Evolutionary conservation across 176 grass and related monocot species (phyloP), one percentile per base, ranked within the genome.

Genomic region (Lolium rigidum): DNA sequence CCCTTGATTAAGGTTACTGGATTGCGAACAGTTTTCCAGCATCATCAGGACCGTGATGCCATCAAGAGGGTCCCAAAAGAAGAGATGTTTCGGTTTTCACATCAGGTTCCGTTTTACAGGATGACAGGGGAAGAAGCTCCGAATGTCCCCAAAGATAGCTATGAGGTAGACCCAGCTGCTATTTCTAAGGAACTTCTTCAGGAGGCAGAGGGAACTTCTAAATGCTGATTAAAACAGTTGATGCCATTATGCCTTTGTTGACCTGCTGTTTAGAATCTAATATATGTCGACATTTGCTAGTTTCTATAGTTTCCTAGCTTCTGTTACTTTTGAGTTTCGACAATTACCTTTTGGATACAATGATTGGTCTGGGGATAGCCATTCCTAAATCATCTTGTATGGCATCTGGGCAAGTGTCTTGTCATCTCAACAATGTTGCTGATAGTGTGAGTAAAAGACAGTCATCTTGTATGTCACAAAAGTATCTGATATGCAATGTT

Each of bases 71-170:
- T 93, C 46, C 85, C 80, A 57, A 93, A 85, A 80, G 88, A 82
- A 59, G 88, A 93, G 77, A 93, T 93, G 91, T 93, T 93, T 74
- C 81, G 82, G 35, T 93, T 93, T 85, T 93, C 91, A 60, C 91
- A 93, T 58, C 85, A 90, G 75, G 91, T 93, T 12, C 91, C 91
- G 20, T 90, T 84, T 26, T 93, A 93, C 70, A 90, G 57, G 73
- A 83, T 93, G 85, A 60, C 84, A 74, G 91, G 85, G 15, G 85
- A 90, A 87, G 91, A 93, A 82, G 85, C 88, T 85, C 64, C 77
- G 52, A 85, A 85, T 90, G 77, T 90, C 57, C 88, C 88, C 3
- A 93, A 93, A 81, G 91, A 65, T 85, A 87, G 85, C 71, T 90
- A 87, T 87, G 91, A 93, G 85, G 85, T 93, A 57, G 91, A 93